These are phyloP conservation scores for Alternaria angustiovoidea DNA, from an alignment of 2,329 filamentous ascomycete species.

Conservation along the genomic window DNA sequence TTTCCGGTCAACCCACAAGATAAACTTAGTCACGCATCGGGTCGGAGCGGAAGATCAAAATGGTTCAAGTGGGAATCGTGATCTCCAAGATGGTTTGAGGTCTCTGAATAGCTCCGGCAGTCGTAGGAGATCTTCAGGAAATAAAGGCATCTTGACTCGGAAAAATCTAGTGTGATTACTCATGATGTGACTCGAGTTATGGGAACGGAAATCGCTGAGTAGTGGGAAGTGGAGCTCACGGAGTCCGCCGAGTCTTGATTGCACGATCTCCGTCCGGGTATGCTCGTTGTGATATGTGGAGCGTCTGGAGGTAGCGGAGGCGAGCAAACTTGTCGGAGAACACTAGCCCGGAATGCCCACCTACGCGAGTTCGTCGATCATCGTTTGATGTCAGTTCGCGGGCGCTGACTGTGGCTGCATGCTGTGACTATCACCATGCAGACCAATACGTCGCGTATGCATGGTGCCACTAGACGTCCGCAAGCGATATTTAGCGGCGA, in stretches of 20 bases:
- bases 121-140: not conserved
- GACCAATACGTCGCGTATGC: not conserved
- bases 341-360: not conserved
- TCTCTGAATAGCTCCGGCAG: not conserved
- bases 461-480: not conserved
- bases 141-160: not conserved
- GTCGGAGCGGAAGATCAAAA: not conserved
- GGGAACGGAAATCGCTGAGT: not conserved
- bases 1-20: not conserved
- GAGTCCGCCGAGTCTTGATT: not conserved
- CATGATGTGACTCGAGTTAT: not conserved
- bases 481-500: not conserved
- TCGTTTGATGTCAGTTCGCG: not conserved
- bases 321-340: not conserved
- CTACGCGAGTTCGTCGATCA: not conserved
- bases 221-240: slow-evolving; percentile 1
- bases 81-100: not conserved
- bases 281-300: slow-evolving; percentile 5
- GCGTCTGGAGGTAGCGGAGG: slow-evolving; percentile 5
- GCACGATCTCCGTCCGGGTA: not conserved
- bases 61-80: not conserved
- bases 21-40: not conserved
- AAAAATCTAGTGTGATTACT: not conserved
- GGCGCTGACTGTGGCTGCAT: slow-evolving; percentile 1
- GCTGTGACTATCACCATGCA: not conserved